A percentile compares a stretch with the other conserved stretches of the same genome.
These are phyloP conservation scores for Ajuga reptans DNA, from an alignment of 305 asterid genomes.

Conservation along the genomic window DNA sequence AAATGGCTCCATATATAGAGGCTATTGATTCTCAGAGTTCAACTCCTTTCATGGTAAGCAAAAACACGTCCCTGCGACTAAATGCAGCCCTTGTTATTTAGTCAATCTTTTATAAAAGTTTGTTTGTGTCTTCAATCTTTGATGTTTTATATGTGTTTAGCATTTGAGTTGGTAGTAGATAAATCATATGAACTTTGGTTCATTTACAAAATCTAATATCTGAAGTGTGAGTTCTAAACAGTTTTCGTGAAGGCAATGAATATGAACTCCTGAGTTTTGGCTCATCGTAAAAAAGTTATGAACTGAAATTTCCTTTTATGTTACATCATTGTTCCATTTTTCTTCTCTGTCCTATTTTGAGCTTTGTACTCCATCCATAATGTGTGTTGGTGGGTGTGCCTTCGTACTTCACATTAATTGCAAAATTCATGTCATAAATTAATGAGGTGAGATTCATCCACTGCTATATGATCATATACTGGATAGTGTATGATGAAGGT, in stretches of 20 bases:
- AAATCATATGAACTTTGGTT: neutral
- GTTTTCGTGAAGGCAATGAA: neutral
- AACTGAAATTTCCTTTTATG: neutral
- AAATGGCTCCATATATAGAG: constrained; percentile 95
- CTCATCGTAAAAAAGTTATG: neutral
- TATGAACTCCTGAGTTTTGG: neutral
- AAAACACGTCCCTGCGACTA: constrained; percentile 26
- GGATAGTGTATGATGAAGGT: neutral
- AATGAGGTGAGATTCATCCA: neutral
- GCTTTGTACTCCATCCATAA: neutral
- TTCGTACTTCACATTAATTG: neutral
- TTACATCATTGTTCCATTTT: neutral
- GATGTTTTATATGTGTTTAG: neutral
- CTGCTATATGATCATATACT: neutral
- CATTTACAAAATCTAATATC: neutral
- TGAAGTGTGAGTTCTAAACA: neutral
- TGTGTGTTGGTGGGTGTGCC: neutral
- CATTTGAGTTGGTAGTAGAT: neutral
- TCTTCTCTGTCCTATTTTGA: neutral
- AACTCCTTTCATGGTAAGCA: constrained; percentile 59
- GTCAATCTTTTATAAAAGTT: neutral
- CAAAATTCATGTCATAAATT: neutral
- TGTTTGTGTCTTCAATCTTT: neutral
- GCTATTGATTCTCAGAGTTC: constrained; percentile 81
- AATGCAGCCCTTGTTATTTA: neutral